Evolutionary conservation across 2,329 filamentous ascomycete genomes (phyloP).

Genomic region (Pseudodiploospora longispora): DNA sequence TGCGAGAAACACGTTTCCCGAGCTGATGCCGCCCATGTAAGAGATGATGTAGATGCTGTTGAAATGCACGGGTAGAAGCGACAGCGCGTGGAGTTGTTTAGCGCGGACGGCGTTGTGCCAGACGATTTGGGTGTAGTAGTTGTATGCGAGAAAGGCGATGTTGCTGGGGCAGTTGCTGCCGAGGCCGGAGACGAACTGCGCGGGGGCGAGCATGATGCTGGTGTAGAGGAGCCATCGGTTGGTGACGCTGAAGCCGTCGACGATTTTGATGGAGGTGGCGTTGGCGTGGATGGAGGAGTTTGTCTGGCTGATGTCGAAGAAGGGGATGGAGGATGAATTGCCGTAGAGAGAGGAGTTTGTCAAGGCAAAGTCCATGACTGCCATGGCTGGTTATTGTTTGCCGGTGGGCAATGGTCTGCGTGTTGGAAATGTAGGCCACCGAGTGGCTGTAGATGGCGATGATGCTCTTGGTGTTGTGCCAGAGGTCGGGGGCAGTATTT

Average conservation of each 20-base stretch:
- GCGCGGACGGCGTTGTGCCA: slow-evolving; percentile 8
- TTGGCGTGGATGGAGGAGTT: neutral
- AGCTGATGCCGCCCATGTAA: slow-evolving; percentile 11
- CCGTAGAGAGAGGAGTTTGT: no score
- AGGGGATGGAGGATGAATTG: no score
- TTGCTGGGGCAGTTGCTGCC: slow-evolving; percentile 10
- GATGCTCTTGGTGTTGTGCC: no score
- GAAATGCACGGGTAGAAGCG: slow-evolving; percentile 12
- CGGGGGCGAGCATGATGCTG: slow-evolving; percentile 10
- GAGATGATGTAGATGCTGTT: slow-evolving; percentile 12
- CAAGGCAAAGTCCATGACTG: no score
- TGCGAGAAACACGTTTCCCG: slow-evolving; percentile 10
- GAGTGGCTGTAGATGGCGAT: no score
- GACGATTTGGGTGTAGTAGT: slow-evolving; percentile 12
- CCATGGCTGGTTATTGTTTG: no score
- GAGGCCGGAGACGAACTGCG: slow-evolving; percentile 9
- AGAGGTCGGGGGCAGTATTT: no score
- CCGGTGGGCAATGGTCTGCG: no score
- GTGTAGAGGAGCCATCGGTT: slow-evolving; percentile 12
- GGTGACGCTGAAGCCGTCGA: slow-evolving; percentile 13
- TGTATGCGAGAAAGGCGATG: slow-evolving; percentile 13
- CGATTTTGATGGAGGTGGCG: slow-evolving; percentile 1
- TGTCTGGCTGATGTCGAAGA: neutral
- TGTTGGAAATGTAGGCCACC: no score
- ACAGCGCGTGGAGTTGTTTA: slow-evolving; percentile 9